Percentiles rank a stretch among this genome's conserved stretches.
Conservation (phyloP, 1,284 basidiomycete genomes). For the Anthracocystis panici-leucophaei region DNA sequence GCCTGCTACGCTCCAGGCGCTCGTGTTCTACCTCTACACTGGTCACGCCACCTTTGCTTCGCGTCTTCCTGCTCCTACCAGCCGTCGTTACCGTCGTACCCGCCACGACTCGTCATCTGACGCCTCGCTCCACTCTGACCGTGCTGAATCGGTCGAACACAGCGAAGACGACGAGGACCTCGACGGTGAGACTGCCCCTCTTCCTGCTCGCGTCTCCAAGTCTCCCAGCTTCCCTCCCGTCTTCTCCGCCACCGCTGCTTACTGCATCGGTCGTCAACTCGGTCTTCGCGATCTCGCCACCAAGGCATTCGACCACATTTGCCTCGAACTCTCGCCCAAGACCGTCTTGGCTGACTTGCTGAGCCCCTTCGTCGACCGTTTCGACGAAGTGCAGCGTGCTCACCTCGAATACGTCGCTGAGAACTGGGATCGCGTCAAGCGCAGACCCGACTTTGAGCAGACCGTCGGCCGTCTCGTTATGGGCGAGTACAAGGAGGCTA, state of each 20-base stretch:
- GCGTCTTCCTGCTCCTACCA: slow-evolving; percentile 21
- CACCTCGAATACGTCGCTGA: slow-evolving; percentile 55
- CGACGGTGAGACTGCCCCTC: slow-evolving; percentile 5
- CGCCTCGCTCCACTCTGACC: slow-evolving; percentile 25
- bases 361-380: slow-evolving; percentile 59
- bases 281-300: slow-evolving; percentile 48
- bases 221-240: slow-evolving; percentile 46
- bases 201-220: slow-evolving; percentile 23
- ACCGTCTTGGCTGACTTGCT: slow-evolving; percentile 55
- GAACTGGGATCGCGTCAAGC: slow-evolving; percentile 59
- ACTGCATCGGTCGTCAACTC: slow-evolving; percentile 58
- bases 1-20: slow-evolving; percentile 54
- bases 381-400: slow-evolving; percentile 55
- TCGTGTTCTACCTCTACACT: slow-evolving; percentile 61
- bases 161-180: slow-evolving; percentile 18
- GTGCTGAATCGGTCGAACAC: slow-evolving; percentile 19
- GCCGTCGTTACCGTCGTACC: slow-evolving; percentile 23
- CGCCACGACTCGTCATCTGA: slow-evolving; percentile 19
- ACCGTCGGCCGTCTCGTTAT: slow-evolving; percentile 48
- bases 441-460: slow-evolving; percentile 55
- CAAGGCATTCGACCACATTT: slow-evolving; percentile 56
- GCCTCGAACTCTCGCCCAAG: slow-evolving; percentile 43
- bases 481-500: slow-evolving; percentile 52
- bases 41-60: slow-evolving; percentile 52
- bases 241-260: slow-evolving; percentile 54